Percentiles rank a stretch among this genome's conserved stretches.
phyloP scores from a whole-genome alignment of 106 monocot genomes.

The Allium sativum region DNA sequence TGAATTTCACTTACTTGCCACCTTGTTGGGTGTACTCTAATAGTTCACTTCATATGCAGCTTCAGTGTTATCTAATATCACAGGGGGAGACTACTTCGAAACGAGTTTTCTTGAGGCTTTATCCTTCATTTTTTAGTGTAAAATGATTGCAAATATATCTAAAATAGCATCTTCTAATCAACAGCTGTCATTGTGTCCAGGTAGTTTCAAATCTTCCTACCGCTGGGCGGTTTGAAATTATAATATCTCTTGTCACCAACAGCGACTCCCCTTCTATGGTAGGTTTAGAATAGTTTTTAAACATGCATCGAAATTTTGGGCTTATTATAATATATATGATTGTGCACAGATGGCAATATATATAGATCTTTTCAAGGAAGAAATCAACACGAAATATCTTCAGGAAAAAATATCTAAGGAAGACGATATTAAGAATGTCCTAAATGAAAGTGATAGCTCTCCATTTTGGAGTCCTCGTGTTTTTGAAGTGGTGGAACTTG shows the following conservation, averaged over 20 bases:
- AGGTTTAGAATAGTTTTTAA: background rate
- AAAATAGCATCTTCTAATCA: slow-evolving; percentile 2
- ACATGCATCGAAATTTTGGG: background rate
- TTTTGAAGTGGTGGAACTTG: slow-evolving; percentile 62
- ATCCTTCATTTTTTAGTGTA: background rate
- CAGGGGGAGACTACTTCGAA: background rate
- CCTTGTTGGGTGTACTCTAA: too few relatives aligned
- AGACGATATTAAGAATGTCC: slow-evolving; percentile 5
- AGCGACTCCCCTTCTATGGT: slow-evolving; percentile 79
- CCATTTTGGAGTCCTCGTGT: slow-evolving; percentile 36
- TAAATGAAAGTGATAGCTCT: slow-evolving; percentile 5
- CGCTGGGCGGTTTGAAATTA: slow-evolving; percentile 45
- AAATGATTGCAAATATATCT: background rate
- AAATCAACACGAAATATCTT: slow-evolving; percentile 21
- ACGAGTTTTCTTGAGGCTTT: background rate
- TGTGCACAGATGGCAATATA: slow-evolving; percentile 63
- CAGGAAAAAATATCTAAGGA: slow-evolving; percentile 1
- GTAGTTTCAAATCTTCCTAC: slow-evolving; percentile 62
- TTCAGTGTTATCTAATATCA: background rate
- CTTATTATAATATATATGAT: background rate
- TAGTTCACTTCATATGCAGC: too few relatives aligned
- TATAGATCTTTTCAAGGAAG: slow-evolving; percentile 62
- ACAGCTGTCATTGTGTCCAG: slow-evolving; percentile 24
- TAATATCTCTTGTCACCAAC: slow-evolving; percentile 65
- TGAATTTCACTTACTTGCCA: too few relatives aligned